Evolutionary conservation across 2,329 filamentous ascomycete species (phyloP).

Genomic region (Talaromyces amestolkiae): DNA sequence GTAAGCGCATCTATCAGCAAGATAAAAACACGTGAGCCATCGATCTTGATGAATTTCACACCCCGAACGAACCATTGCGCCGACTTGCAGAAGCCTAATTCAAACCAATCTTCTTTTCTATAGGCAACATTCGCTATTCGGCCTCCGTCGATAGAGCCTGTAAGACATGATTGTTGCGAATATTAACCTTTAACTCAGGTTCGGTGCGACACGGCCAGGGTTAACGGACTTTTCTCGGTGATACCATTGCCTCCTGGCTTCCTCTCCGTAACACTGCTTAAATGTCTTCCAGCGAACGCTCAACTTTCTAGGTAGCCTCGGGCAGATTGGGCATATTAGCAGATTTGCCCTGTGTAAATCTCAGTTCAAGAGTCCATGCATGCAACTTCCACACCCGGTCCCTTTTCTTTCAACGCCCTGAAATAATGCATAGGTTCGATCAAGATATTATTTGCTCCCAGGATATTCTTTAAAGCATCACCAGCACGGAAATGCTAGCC

Average conservation of each 20-base stretch:
- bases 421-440: background rate
- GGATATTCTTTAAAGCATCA: background rate
- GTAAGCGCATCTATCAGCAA: background rate
- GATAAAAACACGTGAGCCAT: background rate
- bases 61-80: background rate
- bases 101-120: background rate
- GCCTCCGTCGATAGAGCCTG: background rate
- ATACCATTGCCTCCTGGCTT: background rate
- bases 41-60: background rate
- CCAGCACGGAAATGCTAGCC: conserved; percentile 1
- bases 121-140: background rate
- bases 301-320: background rate
- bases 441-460: background rate
- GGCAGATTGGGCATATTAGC: background rate
- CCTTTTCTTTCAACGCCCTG: background rate
- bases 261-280: background rate
- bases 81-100: background rate
- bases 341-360: background rate
- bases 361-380: background rate
- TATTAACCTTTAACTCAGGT: background rate
- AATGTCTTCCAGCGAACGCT: background rate
- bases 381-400: conserved; percentile 2
- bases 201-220: background rate
- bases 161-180: background rate
- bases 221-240: background rate